These are phyloP conservation scores for Tetradesmus obliquus DNA, from an alignment of 139 green algal species.

Conservation along the genomic window DNA sequence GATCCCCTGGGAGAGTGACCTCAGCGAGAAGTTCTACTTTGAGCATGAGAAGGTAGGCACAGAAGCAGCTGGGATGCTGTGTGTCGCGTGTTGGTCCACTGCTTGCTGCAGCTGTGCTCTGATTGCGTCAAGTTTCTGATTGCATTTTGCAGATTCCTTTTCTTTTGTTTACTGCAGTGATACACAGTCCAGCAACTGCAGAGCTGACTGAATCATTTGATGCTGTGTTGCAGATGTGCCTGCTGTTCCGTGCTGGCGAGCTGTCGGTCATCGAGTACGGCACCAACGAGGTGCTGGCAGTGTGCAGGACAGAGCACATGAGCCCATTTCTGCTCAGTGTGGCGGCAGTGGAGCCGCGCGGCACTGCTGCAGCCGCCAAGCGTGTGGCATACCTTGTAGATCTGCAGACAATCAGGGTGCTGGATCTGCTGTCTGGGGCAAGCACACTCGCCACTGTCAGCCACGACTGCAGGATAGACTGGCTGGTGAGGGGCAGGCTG, in stretches of 20 bases:
- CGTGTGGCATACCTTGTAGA: slow-evolving; percentile 87
- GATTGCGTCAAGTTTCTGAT: background rate
- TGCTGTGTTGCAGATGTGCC: slow-evolving; percentile 68
- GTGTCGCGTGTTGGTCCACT: no score
- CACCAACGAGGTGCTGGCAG: slow-evolving; percentile 71
- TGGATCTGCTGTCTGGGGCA: slow-evolving; percentile 67
- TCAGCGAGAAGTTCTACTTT: slow-evolving; percentile 71
- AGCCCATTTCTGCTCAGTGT: slow-evolving; percentile 79
- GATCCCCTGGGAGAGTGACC: slow-evolving; percentile 68
- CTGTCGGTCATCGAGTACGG: slow-evolving; percentile 81
- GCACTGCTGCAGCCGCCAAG: slow-evolving; percentile 55
- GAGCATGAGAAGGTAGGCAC: slow-evolving; percentile 59
- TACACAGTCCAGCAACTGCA: background rate
- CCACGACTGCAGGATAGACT: slow-evolving; percentile 80
- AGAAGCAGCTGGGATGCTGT: background rate
- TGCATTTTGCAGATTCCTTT: background rate
- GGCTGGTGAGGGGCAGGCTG: slow-evolving; percentile 63
- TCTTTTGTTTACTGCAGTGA: background rate
- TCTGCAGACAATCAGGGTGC: slow-evolving; percentile 81
- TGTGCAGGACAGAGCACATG: slow-evolving; percentile 83
- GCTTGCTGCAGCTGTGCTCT: background rate
- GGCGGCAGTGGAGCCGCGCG: slow-evolving; percentile 48
- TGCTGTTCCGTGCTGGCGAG: slow-evolving; percentile 82
- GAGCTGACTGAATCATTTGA: background rate
- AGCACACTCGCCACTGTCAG: slow-evolving; percentile 68